These are phyloP conservation scores for Rhynchosporium secalis DNA, from an alignment of 2,329 filamentous ascomycete species.

Conservation along the genomic window DNA sequence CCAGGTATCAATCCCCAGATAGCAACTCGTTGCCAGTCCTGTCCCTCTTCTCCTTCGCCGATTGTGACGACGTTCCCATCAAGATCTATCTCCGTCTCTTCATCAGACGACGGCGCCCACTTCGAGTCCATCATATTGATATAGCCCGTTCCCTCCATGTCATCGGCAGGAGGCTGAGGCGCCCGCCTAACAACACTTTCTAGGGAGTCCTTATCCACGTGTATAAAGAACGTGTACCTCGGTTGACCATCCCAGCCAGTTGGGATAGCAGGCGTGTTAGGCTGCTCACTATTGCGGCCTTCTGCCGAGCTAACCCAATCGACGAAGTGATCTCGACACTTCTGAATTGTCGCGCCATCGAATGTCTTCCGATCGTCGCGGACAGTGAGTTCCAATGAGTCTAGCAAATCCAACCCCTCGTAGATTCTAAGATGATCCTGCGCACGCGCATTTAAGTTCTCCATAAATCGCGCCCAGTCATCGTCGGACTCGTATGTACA, in stretches of 20 bases:
- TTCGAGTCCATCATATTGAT: background rate
- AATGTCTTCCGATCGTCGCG: background rate
- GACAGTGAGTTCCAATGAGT: background rate
- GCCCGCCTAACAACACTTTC: background rate
- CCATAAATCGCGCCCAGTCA: background rate
- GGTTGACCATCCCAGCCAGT: background rate
- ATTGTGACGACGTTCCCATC: background rate
- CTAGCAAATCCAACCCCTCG: background rate
- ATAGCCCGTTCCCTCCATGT: background rate
- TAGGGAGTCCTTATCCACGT: background rate
- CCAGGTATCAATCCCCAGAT: no score
- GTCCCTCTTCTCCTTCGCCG: no score
- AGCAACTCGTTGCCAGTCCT: no score
- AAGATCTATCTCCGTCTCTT: background rate
- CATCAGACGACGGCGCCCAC: background rate
- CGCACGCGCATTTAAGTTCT: background rate
- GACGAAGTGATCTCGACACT: background rate
- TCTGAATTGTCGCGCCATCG: background rate
- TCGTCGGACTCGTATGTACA: background rate
- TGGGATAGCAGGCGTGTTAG: background rate
- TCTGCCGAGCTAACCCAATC: background rate
- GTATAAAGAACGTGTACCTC: background rate
- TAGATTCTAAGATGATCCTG: background rate
- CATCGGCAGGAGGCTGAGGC: background rate
- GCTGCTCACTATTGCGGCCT: background rate